Base-by-base conservation (phyloP, 176 grass and related monocot species). In the Neostapfia colusana region DNA sequence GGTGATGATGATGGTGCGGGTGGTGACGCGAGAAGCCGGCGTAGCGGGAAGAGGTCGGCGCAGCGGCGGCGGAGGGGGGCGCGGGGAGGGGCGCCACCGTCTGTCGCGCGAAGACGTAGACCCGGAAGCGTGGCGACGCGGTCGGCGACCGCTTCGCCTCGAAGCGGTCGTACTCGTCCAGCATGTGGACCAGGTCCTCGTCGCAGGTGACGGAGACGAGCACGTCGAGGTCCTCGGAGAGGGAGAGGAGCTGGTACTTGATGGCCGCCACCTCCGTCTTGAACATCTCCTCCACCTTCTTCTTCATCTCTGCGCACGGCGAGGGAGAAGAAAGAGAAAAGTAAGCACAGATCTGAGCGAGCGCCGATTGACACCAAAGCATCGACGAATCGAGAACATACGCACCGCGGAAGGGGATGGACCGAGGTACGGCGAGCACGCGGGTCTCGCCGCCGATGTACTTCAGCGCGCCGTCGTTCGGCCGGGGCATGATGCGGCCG, bases 381-480 rank as follows among this genome's bases (percentile, higher is more conserved):
- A 28, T 9, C 16, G 6, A 72, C 20, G 0, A 11, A 15, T 67
- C 0, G 8, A 49, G 4, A 6, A 10, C 49, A 62, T 6, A 63
- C 65, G 21, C 20, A 95, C 96, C 95, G 62, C 25, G 31, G 84
- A 95, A 92, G 70, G 68, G 80, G 77, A 95, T 81, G 28, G 85
- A 99, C 54, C 96, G 87, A 18, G 87, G 78, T 39, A 99, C 77
- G 60, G 77, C 89, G 48, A 99, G 74, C 35, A 99, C 87, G 57
- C 96, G 91, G 60, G 92, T 99, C 80, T 95, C 89, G 18, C 96
- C 96, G 73, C 92, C 92, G 54, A 92, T 75, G 76, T 92, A 99
- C 68, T 95, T 94, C 63, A 99, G 87, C 31, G n/a, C 74, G 63
- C 96, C 89, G 16, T 99, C 92, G 13, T 69, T 85, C 9, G 80